These are phyloP conservation scores for Lumnitzera racemosa DNA, from an alignment of 345 rosid genomes.

Conservation along the genomic window DNA sequence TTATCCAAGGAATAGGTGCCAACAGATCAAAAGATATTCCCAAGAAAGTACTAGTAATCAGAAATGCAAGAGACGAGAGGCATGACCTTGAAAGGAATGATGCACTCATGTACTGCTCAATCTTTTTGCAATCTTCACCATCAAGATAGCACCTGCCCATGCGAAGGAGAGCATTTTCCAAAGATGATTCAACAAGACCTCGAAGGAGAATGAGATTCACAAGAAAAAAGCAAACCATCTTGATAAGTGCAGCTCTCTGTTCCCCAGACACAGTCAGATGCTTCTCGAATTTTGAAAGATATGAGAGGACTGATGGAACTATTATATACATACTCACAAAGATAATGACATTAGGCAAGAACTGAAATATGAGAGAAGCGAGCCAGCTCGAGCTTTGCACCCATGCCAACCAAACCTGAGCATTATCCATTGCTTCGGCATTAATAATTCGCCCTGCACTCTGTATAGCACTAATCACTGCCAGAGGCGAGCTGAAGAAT, in stretches of 20 bases:
- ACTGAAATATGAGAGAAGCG: slow-evolving; percentile 83
- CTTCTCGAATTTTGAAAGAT: slow-evolving; percentile 88
- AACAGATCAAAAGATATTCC: slow-evolving; percentile 88
- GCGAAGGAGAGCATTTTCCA: slow-evolving; percentile 69
- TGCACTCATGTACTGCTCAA: slow-evolving; percentile 91
- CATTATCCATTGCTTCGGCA: slow-evolving; percentile 91
- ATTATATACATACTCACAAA: slow-evolving; percentile 94
- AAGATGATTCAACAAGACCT: slow-evolving; percentile 84
- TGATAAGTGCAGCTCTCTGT: slow-evolving; percentile 88
- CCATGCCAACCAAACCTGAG: slow-evolving; percentile 88
- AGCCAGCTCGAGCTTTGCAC: slow-evolving; percentile 92
- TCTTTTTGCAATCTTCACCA: slow-evolving; percentile 96
- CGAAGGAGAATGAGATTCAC: slow-evolving; percentile 84
- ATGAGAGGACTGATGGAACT: slow-evolving; percentile 83
- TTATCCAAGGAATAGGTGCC: slow-evolving; percentile 98
- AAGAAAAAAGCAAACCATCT: slow-evolving; percentile 98
- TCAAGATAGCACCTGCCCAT: slow-evolving; percentile 96
- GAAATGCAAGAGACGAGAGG: slow-evolving; percentile 89
- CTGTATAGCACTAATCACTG: slow-evolving; percentile 66
- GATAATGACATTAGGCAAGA: slow-evolving; percentile 82
- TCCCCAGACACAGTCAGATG: slow-evolving; percentile 87
- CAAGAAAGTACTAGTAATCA: slow-evolving; percentile 84
- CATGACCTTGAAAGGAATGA: slow-evolving; percentile 89
- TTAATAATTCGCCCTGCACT: slow-evolving; percentile 85
- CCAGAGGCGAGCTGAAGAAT: slow-evolving; percentile 93